These are phyloP conservation scores for Galeopsis tetrahit DNA, from an alignment of 257 asterid species.

Conservation along the genomic window DNA sequence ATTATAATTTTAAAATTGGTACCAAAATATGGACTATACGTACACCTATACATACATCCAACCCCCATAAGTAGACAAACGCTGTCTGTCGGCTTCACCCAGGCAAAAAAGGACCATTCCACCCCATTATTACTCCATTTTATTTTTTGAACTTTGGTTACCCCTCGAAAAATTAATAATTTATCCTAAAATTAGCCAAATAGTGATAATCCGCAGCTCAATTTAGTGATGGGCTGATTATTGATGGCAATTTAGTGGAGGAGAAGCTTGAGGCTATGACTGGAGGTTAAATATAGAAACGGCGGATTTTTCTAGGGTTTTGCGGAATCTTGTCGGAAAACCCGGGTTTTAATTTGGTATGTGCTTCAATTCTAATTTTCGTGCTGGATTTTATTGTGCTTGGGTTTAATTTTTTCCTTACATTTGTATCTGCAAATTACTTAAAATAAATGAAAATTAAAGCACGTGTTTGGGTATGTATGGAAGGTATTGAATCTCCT, in stretches of 20 bases:
- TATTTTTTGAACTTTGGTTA: not conserved
- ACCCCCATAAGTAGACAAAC: too few relatives aligned
- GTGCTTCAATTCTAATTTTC: slow-evolving; percentile 28
- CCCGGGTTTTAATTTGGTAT: slow-evolving; percentile 34
- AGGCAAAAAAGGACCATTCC: too few relatives aligned
- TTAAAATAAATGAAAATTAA: slow-evolving; percentile 22
- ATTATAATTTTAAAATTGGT: too few relatives aligned
- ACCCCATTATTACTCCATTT: too few relatives aligned
- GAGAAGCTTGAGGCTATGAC: slow-evolving; percentile 32
- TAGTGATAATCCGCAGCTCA: slow-evolving; percentile 39
- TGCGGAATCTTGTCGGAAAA: slow-evolving; percentile 28
- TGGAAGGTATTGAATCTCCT: slow-evolving; percentile 33
- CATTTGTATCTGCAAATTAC: slow-evolving; percentile 24
- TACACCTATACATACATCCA: too few relatives aligned
- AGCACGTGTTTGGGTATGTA: slow-evolving; percentile 30
- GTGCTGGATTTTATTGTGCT: slow-evolving; percentile 30
- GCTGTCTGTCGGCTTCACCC: too few relatives aligned
- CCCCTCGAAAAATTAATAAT: slow-evolving; percentile 15
- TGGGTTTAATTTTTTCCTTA: slow-evolving; percentile 29
- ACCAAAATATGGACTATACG: too few relatives aligned
- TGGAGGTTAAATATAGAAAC: slow-evolving; percentile 39
- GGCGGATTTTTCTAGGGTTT: slow-evolving; percentile 53
- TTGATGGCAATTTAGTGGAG: slow-evolving; percentile 18
- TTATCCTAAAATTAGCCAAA: not conserved
- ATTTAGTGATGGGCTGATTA: slow-evolving; percentile 36